Evolutionary conservation across 176 grass and related monocot genomes (phyloP), one percentile per base, ranked within the genome.

Genomic region (Lolium perenne): DNA sequence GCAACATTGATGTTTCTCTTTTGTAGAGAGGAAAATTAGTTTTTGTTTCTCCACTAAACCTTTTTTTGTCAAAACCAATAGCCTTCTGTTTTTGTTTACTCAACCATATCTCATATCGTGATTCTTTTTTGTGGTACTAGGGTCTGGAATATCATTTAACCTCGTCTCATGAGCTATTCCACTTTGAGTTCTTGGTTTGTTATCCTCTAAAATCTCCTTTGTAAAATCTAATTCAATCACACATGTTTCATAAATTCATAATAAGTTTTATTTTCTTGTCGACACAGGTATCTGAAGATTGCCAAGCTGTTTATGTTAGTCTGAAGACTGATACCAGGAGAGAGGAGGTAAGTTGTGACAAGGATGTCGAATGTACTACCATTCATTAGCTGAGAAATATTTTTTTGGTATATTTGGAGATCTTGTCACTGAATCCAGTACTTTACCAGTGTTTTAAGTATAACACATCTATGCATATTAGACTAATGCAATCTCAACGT

Each of bases 111-210:
- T 90, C 70, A 76, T 71, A 71, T 86, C 53, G 51, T 88, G 58
- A 60, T 91, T 71, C 7, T 87, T 84, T 21, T 21, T 79, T 45
- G 17, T 45, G 17, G 41, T 82, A 29, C 20, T 83, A 95, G 95
- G 95, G 95, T 77, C 54, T 98, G 84, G 85, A 88, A 79, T 92
- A 8, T 83, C 95, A 98, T 83, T 89, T 98, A 63, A 86, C 62
- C 82, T 88, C 95, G 71, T 98, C 83, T 5, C 93, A 98, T 86
- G 95, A 95, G 69, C 68, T 81, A 49, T 92, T 98, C 91, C 88
- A 84, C 72, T 95, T 87, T 87, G 91, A 91, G 57, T 98, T 98
- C 82, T 94, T 57, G 95, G 93, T 98, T 89, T 47, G 95, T 92
- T 86, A 91, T 85, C 81, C 86, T 89, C 85, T 92, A 62, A 40